Evolutionary conservation across 192 early-diverging fungal genomes (phyloP), one percentile per base, ranked within the genome.

Genomic region (Coemansia sp.): DNA sequence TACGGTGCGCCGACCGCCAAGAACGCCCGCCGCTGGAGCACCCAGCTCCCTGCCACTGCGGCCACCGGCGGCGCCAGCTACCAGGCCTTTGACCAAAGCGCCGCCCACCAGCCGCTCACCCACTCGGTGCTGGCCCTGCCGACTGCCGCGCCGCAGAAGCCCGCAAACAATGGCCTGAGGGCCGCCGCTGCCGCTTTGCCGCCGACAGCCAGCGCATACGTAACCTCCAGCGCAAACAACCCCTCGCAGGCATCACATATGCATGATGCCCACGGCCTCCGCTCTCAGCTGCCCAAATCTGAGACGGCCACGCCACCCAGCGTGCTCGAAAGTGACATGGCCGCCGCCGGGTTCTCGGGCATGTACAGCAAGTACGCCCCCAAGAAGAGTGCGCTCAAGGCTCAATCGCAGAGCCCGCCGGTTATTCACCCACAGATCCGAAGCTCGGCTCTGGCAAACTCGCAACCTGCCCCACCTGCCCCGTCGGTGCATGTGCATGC

Each of bases 41-140:
- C 40, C 38, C 25, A 45, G 21, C 40, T 25, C 4, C 26, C 45
- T 5, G 15, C 35, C 0, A 8, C 32, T 4, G 31, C n/a, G 8
- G 44, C 35, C 0, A 38, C 47, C 3, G 27, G 21, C 34, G 32
- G 42, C 27, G 23, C 30, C 7, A 60, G 52, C 53, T 60, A 64
- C 52, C 60, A 63, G 21, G 68, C 57, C 3, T 70, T 70, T 53
- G 57, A 55, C 31, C 57, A 70, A 17, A 71, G 53, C 43, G 28
- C 48, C 17, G 49, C 53, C n/a, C 42, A 43, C 26, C 68, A 64
- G 31, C 47, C 68, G 0, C 21, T 60, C 53, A 64, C 68, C 8
- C 51, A 58, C 10, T 71, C 68, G 3, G 62, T 60, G 19, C 58
- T 71, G 25, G 57, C 68, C 10, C 35, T 56, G 4, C 44, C 51